phyloP scores from a whole-genome alignment of 2,329 filamentous ascomycete genomes.

The Penicillium sp. region DNA sequence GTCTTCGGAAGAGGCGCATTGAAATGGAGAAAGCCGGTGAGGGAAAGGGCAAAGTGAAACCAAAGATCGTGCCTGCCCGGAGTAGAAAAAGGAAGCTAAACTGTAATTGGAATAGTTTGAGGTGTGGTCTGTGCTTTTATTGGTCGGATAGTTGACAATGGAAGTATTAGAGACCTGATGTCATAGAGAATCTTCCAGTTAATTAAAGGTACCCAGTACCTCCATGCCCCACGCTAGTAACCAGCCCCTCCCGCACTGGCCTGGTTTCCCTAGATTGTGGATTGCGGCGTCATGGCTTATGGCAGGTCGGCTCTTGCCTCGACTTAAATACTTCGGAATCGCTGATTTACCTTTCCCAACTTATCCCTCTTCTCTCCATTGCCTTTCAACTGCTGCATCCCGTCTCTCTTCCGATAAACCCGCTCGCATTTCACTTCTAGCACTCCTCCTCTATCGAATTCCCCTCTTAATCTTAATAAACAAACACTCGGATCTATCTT shows the following conservation, averaged over 20 bases:
- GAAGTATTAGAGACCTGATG: constrained; percentile 6
- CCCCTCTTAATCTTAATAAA: background rate
- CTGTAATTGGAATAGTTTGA: background rate
- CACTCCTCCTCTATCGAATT: background rate
- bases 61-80: constrained; percentile 1
- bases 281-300: constrained; percentile 21
- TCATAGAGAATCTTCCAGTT: background rate
- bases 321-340: constrained; percentile 9
- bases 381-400: background rate
- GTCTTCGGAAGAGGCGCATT: background rate
- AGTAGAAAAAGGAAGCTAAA: constrained; percentile 8
- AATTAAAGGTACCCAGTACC: constrained; percentile 10
- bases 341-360: constrained; percentile 8
- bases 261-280: constrained; percentile 12
- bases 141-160: constrained; percentile 5
- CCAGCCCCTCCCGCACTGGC: constrained; percentile 15
- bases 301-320: constrained; percentile 4
- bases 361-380: background rate
- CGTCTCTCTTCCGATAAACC: background rate
- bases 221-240: background rate
- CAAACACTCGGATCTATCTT: constrained; percentile 5
- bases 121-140: constrained; percentile 6
- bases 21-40: background rate
- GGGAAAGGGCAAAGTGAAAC: constrained; percentile 3
- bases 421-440: background rate